A percentile compares a stretch with the other conserved stretches of the same genome.
Conservation (phyloP, 352 stramenopile species). For the Phytophthora crassamura region DNA sequence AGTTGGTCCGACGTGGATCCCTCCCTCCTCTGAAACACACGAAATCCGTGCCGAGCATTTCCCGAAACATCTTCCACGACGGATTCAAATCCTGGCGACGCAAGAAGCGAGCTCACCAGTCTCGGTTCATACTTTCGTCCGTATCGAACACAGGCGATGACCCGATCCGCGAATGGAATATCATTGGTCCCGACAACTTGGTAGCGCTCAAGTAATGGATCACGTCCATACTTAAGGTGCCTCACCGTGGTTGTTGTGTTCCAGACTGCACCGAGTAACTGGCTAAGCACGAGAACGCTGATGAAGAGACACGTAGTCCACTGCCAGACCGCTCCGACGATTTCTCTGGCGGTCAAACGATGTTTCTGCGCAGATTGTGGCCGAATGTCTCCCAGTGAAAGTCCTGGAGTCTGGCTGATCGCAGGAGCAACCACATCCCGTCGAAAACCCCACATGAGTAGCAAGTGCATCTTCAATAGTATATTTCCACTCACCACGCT, state of each 20-base stretch:
- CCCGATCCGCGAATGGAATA: slow-evolving; percentile 52
- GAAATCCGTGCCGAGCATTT: slow-evolving; percentile 36
- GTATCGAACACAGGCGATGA: slow-evolving; percentile 41
- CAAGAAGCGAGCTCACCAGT: slow-evolving; percentile 33
- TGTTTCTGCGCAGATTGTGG: no score
- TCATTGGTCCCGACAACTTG: slow-evolving; percentile 48
- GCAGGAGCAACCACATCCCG: no score
- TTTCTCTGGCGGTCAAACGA: neutral
- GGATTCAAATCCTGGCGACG: slow-evolving; percentile 19
- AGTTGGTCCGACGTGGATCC: neutral
- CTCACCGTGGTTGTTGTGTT: slow-evolving; percentile 4
- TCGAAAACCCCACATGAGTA: no score
- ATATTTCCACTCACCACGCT: no score
- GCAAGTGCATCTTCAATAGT: no score
- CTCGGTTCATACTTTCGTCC: slow-evolving; percentile 35
- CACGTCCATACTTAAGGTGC: slow-evolving; percentile 14
- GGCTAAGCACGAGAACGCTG: slow-evolving; percentile 29
- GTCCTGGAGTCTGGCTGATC: no score
- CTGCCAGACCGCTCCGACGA: slow-evolving; percentile 25
- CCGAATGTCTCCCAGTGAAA: no score
- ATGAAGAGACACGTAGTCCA: slow-evolving; percentile 44
- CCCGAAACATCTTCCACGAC: slow-evolving; percentile 27
- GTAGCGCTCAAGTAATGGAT: slow-evolving; percentile 9
- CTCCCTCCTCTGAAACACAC: slow-evolving; percentile 16
- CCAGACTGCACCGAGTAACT: slow-evolving; percentile 41